These are phyloP conservation scores for Rhizoclosmatium globosum DNA, from an alignment of 192 early-diverging fungal genomes.

Conservation along the genomic window DNA sequence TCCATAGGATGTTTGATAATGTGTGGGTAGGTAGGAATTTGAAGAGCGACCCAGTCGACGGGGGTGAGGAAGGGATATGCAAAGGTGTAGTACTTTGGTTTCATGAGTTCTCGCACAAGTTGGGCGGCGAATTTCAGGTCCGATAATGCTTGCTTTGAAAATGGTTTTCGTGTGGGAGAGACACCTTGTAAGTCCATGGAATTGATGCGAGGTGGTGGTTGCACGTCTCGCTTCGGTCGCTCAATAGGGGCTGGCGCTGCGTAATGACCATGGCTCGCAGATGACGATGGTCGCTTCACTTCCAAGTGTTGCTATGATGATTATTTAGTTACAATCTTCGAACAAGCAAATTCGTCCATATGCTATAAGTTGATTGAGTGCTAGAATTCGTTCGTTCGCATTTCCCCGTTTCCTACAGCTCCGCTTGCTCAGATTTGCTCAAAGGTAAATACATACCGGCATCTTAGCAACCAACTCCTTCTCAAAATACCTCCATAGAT, in stretches of 20 bases:
- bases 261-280: not conserved
- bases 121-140: slow-evolving; percentile 49
- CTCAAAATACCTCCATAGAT: slow-evolving; percentile 46
- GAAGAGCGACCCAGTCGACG: slow-evolving; percentile 84
- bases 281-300: not conserved
- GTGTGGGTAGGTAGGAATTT: slow-evolving; percentile 86
- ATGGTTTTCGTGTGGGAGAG: not conserved
- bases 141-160: not conserved
- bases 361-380: too few relatives aligned
- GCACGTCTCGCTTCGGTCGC: slow-evolving; percentile 36
- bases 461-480: slow-evolving; percentile 58
- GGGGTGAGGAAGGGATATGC: slow-evolving; percentile 67
- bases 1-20: slow-evolving; percentile 94
- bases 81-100: slow-evolving; percentile 44
- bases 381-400: too few relatives aligned
- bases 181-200: too few relatives aligned
- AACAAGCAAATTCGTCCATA: too few relatives aligned
- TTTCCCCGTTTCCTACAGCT: too few relatives aligned
- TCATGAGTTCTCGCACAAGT: slow-evolving; percentile 48
- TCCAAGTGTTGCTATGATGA: not conserved
- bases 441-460: slow-evolving; percentile 36
- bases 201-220: slow-evolving; percentile 10
- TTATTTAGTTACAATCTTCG: too few relatives aligned
- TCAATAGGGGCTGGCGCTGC: not conserved
- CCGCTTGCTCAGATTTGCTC: too few relatives aligned